Base-by-base conservation (phyloP, 1,284 basidiomycete genomes). In the Exobasidium cylindrosporum region DNA sequence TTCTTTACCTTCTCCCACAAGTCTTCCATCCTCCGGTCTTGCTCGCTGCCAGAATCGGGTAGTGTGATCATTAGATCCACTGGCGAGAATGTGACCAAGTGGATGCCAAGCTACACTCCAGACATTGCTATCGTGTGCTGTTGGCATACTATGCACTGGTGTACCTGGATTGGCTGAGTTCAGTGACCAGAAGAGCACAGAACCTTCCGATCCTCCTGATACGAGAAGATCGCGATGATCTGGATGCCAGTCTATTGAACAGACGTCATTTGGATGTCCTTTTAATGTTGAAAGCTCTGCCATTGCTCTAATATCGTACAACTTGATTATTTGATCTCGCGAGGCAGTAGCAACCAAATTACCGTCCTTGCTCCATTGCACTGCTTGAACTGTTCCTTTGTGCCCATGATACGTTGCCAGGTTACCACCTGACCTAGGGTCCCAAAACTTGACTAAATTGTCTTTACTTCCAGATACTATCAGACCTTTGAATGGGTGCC, bases 391-490 rank as follows among this genome's bases (percentile, higher is more conserved):
- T 0, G 94, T 97, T 69, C 97, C 96, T 83, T 97, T 97, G 82
- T 97, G 94, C 61, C 92, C 89, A 79, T 97, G 93, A 43, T 57
- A 64, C 4, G 66, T 67, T 6, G 54, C 63, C 17, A 67, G 49
- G 23, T 57, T 54, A 44, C 26, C 44, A 17, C 60, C 66, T 0
- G 67, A 53, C 13, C 76, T 85, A 5, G 95, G 96, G 82, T 98
- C 95, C 95, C 95, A 98, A 81, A 98, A 97, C 77, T 97, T 98
- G 81, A 98, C 92, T 70, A 93, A 86, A 81, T 97, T 97, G 81
- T 98, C 96, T 82, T 97, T 97, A 76, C 90, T 91, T 28, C 96
- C 95, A 0, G 90, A 92, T 1, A 91, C 92, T 21, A 98, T 85
- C 4, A 98, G 83, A 2, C 95, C 94, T 81, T 97, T 97, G 2